Conservation (phyloP, 2,329 filamentous ascomycete genomes). For the Aspergillus hortae region DNA sequence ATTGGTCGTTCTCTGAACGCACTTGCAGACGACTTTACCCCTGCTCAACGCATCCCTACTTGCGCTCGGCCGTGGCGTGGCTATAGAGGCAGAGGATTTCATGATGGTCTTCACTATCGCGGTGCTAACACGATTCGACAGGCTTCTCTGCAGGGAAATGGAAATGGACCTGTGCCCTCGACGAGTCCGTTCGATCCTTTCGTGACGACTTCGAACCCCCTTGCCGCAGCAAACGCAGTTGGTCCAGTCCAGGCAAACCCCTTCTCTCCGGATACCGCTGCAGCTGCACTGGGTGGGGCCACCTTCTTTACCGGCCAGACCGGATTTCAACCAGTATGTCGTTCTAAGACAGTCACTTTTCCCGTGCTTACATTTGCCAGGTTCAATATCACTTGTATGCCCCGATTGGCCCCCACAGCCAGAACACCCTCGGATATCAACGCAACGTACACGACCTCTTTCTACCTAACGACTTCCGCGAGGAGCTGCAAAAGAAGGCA, state of each 20-base stretch:
- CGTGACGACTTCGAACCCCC: constrained; percentile 53
- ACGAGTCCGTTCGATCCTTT: constrained; percentile 62
- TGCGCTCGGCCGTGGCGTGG: neutral
- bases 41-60: neutral
- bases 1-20: neutral
- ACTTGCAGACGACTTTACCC: neutral
- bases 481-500: constrained; percentile 84
- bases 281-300: constrained; percentile 53
- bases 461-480: constrained; percentile 77
- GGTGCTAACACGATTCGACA: constrained; percentile 20
- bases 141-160: constrained; percentile 41
- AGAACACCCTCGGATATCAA: constrained; percentile 80
- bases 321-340: constrained; percentile 59
- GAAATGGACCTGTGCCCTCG: constrained; percentile 50
- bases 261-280: constrained; percentile 67
- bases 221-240: constrained; percentile 47
- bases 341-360: neutral
- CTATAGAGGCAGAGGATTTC: neutral
- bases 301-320: constrained; percentile 63
- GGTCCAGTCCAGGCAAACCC: constrained; percentile 61
- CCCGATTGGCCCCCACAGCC: constrained; percentile 75
- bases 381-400: constrained; percentile 92
- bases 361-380: constrained; percentile 36
- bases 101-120: neutral
- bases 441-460: constrained; percentile 88